These are phyloP conservation scores for Aotearoamyces nothofagi DNA, from an alignment of 2,329 filamentous ascomycete species.

Conservation along the genomic window DNA sequence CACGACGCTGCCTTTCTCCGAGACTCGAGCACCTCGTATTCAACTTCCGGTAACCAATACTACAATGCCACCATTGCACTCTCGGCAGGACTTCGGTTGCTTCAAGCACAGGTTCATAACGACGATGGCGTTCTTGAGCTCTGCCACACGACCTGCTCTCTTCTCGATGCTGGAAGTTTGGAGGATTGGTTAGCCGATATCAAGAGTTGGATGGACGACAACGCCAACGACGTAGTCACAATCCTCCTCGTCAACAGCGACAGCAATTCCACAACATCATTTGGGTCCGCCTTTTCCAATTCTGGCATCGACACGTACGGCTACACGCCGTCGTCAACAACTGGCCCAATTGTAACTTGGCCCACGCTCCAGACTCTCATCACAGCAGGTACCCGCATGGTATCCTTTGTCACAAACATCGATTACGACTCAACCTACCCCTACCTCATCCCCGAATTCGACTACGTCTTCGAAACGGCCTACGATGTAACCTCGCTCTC, in stretches of 20 bases:
- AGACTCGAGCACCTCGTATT: constrained; percentile 22
- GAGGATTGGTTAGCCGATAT: constrained; percentile 37
- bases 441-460: constrained; percentile 49
- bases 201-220: constrained; percentile 41
- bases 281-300: constrained; percentile 24
- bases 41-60: constrained; percentile 38
- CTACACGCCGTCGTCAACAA: constrained; percentile 34
- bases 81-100: constrained; percentile 43
- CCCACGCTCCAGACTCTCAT: constrained; percentile 61
- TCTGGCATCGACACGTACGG: constrained; percentile 47
- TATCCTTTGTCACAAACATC: constrained; percentile 52
- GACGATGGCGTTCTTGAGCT: constrained; percentile 31
- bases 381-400: constrained; percentile 42
- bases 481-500: constrained; percentile 46
- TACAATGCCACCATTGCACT: constrained; percentile 42
- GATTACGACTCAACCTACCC: constrained; percentile 26
- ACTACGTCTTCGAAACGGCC: constrained; percentile 56
- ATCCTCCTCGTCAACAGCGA: constrained; percentile 49
- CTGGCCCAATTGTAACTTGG: constrained; percentile 37
- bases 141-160: constrained; percentile 45
- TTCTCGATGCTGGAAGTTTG: constrained; percentile 43
- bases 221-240: constrained; percentile 46
- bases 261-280: constrained; percentile 33
- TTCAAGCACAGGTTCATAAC: constrained; percentile 48
- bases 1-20: constrained; percentile 54